Percentiles rank a stretch among this genome's conserved stretches.
These are phyloP conservation scores for Xylaria castorea DNA, from an alignment of 495 filamentous ascomycete species.

Conservation along the genomic window DNA sequence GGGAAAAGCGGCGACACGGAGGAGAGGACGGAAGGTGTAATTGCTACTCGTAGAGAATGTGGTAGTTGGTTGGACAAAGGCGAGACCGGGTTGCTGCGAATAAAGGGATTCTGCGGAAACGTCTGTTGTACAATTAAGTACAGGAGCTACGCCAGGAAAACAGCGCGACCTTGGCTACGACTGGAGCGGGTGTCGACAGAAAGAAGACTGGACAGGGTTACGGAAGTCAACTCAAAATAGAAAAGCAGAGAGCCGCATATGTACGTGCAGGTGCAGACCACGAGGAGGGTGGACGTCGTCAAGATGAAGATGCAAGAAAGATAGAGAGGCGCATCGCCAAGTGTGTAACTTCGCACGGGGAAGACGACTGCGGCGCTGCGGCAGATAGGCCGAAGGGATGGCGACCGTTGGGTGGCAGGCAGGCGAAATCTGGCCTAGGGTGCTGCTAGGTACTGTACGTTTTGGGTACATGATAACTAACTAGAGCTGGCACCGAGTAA, in stretches of 20 bases:
- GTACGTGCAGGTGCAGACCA: background rate
- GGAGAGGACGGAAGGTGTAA: background rate
- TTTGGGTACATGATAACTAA: background rate
- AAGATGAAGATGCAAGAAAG: conserved; percentile 16
- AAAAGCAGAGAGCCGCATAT: conserved; percentile 9
- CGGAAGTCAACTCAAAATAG: background rate
- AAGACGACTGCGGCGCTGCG: conserved; percentile 13
- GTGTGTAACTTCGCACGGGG: background rate
- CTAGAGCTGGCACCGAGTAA: background rate
- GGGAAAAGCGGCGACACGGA: background rate
- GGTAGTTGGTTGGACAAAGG: conserved; percentile 15
- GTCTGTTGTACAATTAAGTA: conserved; percentile 11
- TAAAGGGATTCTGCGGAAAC: conserved; percentile 1
- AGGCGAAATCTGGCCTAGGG: background rate
- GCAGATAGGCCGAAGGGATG: conserved; percentile 15
- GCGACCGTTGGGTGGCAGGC: conserved; percentile 8
- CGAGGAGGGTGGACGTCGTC: background rate
- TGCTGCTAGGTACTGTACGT: background rate
- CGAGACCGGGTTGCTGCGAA: background rate
- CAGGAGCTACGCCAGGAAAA: background rate
- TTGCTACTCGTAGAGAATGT: conserved; percentile 4
- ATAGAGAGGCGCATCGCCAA: conserved; percentile 19
- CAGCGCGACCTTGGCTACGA: background rate
- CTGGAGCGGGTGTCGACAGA: background rate
- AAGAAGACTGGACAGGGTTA: background rate